Base-by-base conservation (phyloP, 495 filamentous ascomycete species). In the Podospora didyma region DNA sequence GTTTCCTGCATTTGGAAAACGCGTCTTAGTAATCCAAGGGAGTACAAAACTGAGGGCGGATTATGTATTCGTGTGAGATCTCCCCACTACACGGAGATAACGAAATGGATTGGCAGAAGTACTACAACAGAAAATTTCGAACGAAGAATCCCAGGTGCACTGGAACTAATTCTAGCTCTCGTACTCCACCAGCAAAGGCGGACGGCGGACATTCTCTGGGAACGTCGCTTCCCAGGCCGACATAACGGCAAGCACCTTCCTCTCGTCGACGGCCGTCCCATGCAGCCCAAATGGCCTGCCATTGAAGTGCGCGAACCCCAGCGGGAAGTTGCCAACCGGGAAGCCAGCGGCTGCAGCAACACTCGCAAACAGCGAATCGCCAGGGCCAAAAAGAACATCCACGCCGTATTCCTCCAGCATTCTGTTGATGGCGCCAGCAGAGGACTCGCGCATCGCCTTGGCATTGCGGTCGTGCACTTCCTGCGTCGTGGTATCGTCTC, bases 201-300 rank as follows among this genome's bases (percentile, higher is more conserved):
- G n/a, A 14, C 9, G 39, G 14, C 39, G 39, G 12, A 42, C 39
- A 42, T 17, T 28, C 48, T 50, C 28, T 6, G 48, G 24, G 19
- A 50, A 50, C 48, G 48, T 50, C 23, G 23, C 48, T 22, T 50
- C 48, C 48, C 48, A 50, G 7, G 48, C 48, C 11, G 17, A 14
- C 48, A 50, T 50, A 24, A 50, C 24, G 10, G 11, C 11, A 7
- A 50, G 12, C 9, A 50, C 7, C 16, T 12, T 34, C 5, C 10
- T 17, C 7, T 50, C 48, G 28, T 20, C 14, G 28, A 5, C n/a
- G 17, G 23, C 28, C 4, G 6, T 14, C 2, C 23, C 48, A 20
- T 14, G n/a, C 17, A 34, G 7, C 7, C 22, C 21, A n/a, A 31
- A 50, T n/a, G 48, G 9, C 22, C 48, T 28, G 16, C 48, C 48